Conservation (phyloP, 2,329 filamentous ascomycete species). For the Seiridium cupressi region DNA sequence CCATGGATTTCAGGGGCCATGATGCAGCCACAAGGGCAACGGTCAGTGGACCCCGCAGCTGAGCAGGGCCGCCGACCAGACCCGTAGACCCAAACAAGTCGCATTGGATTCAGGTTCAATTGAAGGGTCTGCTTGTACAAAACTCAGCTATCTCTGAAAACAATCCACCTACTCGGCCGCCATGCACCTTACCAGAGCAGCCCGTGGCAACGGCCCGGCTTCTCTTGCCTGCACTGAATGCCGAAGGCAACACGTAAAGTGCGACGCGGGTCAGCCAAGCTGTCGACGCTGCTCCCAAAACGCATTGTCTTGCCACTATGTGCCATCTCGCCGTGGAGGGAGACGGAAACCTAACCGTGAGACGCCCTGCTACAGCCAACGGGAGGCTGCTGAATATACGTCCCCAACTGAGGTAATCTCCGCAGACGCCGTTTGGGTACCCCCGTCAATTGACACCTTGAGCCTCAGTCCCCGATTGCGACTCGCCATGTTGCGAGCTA, state of each 20-base stretch:
- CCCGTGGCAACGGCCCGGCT: not conserved
- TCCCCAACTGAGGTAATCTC: not conserved
- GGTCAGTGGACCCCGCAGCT: no score
- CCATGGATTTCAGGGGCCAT: no score
- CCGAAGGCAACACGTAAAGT: constrained; percentile 1
- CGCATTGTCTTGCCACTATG: not conserved
- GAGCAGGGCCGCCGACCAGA: no score
- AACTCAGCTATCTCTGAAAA: not conserved
- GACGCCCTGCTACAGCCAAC: not conserved
- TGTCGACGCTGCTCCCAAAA: not conserved
- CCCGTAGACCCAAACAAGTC: no score
- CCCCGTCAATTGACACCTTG: no score
- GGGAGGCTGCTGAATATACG: not conserved
- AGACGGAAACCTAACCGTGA: not conserved
- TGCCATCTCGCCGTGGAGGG: not conserved
- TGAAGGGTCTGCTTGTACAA: no score
- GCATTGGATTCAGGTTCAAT: no score
- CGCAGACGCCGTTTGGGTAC: no score
- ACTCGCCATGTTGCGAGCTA: no score
- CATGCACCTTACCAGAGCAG: not conserved
- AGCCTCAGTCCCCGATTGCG: no score
- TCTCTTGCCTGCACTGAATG: constrained; percentile 1
- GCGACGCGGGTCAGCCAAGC: not conserved
- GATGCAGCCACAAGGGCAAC: no score
- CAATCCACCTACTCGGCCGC: not conserved